Base-by-base conservation (phyloP, 2,329 filamentous ascomycete genomes). In the Byssoonygena ceratinophila region DNA sequence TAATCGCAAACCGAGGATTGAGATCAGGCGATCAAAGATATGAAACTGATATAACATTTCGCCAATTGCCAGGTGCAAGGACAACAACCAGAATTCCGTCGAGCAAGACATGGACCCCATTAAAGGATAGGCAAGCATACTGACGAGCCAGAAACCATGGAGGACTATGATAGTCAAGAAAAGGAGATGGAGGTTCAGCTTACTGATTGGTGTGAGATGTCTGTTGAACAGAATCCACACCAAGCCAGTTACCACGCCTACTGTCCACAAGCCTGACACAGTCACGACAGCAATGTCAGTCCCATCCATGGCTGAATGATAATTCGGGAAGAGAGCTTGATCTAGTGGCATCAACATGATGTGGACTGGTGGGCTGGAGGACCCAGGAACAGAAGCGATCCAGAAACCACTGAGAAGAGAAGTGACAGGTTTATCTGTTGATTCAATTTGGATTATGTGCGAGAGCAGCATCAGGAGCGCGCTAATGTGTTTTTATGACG, bases 61-160 rank as follows among this genome's bases (percentile, higher is more conserved):
- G 18, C 80, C 79, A 37, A 80, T 75, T 7, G 80, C 80, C 1
- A 83, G 69, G 63, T 77, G 78, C 43, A 80, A 68, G 57, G 75
- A 74, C 80, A 83, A 82, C 64, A 81, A 73, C 79, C 79, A 82
- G 62, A 74, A 83, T 64, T 82, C 78, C 18, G 71, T 69, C 16
- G 69, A 65, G 53, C 77, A 77, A 0, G 76, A 73, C 16, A 58
- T 57, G n/a, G 37, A 34, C 9, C 58, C 59, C 49, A 59, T 59
- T 29, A 64, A 54, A 4, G 59, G 55, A 51, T 65, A 65, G 12
- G 57, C 57, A 23, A 62, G 47, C 31, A 63, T 58, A 52, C 53
- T 57, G 40, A 62, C 46, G 16, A 61, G 54, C 45, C 57, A 52
- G 46, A 61, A 66, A 16, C 61, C 55, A 52, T 65, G 63, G 36